Evolutionary conservation across 2,329 filamentous ascomycete species (phyloP).

Genomic region (Harringtonia aguacate): DNA sequence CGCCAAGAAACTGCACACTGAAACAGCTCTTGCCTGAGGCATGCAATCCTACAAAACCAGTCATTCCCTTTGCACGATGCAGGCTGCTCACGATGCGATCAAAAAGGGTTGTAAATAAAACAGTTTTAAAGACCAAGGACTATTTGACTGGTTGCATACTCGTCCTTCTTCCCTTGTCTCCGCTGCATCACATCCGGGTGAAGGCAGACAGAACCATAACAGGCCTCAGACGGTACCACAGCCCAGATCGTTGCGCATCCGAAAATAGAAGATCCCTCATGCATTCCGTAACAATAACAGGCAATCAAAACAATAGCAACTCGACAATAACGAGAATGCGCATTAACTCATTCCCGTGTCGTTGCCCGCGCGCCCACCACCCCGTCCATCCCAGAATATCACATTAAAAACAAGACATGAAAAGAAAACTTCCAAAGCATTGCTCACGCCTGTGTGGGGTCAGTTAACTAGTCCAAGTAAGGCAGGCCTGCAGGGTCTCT

Average conservation of each 20-base stretch:
- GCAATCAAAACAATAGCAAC: constrained; percentile 13
- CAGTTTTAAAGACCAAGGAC: too few relatives aligned
- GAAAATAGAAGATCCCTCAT: constrained; percentile 10
- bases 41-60: too few relatives aligned
- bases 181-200: too few relatives aligned
- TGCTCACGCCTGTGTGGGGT: constrained; percentile 2
- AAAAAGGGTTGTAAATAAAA: too few relatives aligned
- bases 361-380: constrained; percentile 12
- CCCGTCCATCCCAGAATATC: constrained; percentile 9
- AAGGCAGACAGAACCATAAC: neutral
- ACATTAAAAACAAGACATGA: constrained; percentile 8
- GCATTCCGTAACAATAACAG: constrained; percentile 15
- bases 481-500: neutral
- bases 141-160: too few relatives aligned
- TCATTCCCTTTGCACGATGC: too few relatives aligned
- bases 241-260: constrained; percentile 8
- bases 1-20: too few relatives aligned
- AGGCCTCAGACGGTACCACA: neutral
- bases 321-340: constrained; percentile 9
- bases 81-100: too few relatives aligned
- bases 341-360: constrained; percentile 12
- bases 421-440: neutral
- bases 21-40: too few relatives aligned
- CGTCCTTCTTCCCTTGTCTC: too few relatives aligned
- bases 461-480: neutral